Evolutionary conservation across 208 protist genomes (phyloP).

Genomic region (Naegleria lovaniensis): DNA sequence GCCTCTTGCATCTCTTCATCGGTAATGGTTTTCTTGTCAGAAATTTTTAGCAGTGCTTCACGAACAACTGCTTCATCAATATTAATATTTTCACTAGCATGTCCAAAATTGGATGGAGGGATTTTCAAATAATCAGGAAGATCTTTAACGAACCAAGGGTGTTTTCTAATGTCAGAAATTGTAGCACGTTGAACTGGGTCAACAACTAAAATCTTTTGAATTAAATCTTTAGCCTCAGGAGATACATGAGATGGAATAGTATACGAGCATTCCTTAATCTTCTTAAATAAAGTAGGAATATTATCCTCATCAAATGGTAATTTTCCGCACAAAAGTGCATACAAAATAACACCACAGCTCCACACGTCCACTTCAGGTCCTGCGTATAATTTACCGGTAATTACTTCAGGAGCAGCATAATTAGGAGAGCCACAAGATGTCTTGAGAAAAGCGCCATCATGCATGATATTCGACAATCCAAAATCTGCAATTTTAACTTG

Average conservation of each 20-base stretch:
- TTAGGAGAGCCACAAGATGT: constrained; percentile 84
- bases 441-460: constrained; percentile 72
- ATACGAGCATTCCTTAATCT: constrained; percentile 79
- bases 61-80: constrained; percentile 12
- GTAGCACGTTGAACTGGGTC: constrained; percentile 76
- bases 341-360: constrained; percentile 89
- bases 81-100: neutral
- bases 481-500: constrained; percentile 85
- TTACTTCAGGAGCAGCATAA: constrained; percentile 87
- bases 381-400: constrained; percentile 79
- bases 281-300: constrained; percentile 76
- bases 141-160: constrained; percentile 71
- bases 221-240: constrained; percentile 59
- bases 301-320: constrained; percentile 84
- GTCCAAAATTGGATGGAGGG: constrained; percentile 44
- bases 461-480: constrained; percentile 84
- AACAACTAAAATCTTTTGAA: constrained; percentile 73
- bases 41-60: neutral
- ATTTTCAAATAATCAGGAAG: constrained; percentile 69
- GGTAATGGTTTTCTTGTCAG: neutral
- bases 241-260: constrained; percentile 58
- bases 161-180: constrained; percentile 74
- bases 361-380: constrained; percentile 84
- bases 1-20: neutral
- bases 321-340: constrained; percentile 77